Evolutionary conservation across 2,329 filamentous ascomycete genomes (phyloP).

Genomic region (Arthrobotrys conoides): DNA sequence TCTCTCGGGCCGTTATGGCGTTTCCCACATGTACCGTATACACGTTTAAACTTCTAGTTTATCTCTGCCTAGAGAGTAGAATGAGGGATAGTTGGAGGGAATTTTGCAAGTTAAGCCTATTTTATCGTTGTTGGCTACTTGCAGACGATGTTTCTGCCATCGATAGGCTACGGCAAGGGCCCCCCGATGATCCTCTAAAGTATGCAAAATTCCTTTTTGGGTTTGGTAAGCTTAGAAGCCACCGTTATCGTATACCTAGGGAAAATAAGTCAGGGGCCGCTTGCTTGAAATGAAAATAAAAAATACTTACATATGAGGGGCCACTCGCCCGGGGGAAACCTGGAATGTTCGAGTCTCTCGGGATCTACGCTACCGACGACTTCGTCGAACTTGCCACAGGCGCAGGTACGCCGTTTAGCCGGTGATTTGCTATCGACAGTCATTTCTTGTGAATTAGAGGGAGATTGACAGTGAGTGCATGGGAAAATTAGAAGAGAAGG

Average conservation of each 20-base stretch:
- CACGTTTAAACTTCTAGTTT: constrained; percentile 28
- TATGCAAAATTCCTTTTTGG: constrained; percentile 45
- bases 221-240: constrained; percentile 43
- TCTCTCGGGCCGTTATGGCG: constrained; percentile 56
- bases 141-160: constrained; percentile 56
- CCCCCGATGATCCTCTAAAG: constrained; percentile 43
- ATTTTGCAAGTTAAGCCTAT: constrained; percentile 50
- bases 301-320: not conserved
- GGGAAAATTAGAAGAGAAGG: constrained; percentile 26
- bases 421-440: constrained; percentile 33
- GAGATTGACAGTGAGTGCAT: constrained; percentile 17
- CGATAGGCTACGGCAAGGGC: constrained; percentile 55
- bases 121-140: constrained; percentile 32
- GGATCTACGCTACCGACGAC: constrained; percentile 42
- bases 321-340: constrained; percentile 26
- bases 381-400: constrained; percentile 41
- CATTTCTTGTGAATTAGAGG: constrained; percentile 19
- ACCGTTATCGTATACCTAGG: constrained; percentile 4
- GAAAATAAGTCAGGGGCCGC: constrained; percentile 32
- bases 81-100: constrained; percentile 25
- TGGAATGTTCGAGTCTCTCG: constrained; percentile 51
- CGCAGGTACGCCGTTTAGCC: constrained; percentile 40
- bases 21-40: constrained; percentile 48
- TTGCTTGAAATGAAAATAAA: constrained; percentile 26
- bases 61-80: constrained; percentile 40